Percentiles rank a stretch among this genome's conserved stretches.
Conservation (phyloP, 2,329 filamentous ascomycete species). For the Colletotrichum chlorophyti region DNA sequence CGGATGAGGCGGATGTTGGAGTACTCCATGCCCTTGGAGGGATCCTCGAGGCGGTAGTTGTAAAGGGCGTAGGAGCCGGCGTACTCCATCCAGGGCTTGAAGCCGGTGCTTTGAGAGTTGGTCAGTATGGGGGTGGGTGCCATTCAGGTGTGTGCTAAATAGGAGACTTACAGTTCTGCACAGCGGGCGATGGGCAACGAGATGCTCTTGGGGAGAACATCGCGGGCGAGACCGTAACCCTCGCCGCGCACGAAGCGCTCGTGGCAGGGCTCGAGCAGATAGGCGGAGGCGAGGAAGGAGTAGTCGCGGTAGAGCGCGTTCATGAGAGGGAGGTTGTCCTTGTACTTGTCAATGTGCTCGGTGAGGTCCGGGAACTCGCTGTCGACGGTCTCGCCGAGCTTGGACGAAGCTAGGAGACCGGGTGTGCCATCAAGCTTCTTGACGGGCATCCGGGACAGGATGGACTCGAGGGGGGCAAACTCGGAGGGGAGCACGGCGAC, state of each 20-base stretch:
- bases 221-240: conserved; percentile 78
- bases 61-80: conserved; percentile 72
- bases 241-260: conserved; percentile 73
- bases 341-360: conserved; percentile 73
- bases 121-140: neutral
- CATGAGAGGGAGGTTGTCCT: conserved; percentile 77
- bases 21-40: conserved; percentile 62
- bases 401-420: conserved; percentile 77
- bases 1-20: conserved; percentile 82
- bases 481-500: conserved; percentile 70
- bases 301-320: conserved; percentile 93
- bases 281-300: conserved; percentile 87
- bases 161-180: conserved; percentile 77
- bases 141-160: neutral
- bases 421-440: conserved; percentile 75
- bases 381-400: conserved; percentile 77
- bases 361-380: conserved; percentile 81
- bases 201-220: conserved; percentile 75
- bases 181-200: conserved; percentile 84
- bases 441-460: conserved; percentile 81
- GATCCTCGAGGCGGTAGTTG: conserved; percentile 70
- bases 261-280: conserved; percentile 91
- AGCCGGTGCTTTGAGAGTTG: conserved; percentile 59
- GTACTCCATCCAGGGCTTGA: conserved; percentile 93
- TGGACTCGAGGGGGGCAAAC: conserved; percentile 75